Percentiles rank a stretch among this genome's conserved stretches.
Evolutionary conservation across 352 stramenopile genomes (phyloP).

Genomic region (Aphanomyces astaci): DNA sequence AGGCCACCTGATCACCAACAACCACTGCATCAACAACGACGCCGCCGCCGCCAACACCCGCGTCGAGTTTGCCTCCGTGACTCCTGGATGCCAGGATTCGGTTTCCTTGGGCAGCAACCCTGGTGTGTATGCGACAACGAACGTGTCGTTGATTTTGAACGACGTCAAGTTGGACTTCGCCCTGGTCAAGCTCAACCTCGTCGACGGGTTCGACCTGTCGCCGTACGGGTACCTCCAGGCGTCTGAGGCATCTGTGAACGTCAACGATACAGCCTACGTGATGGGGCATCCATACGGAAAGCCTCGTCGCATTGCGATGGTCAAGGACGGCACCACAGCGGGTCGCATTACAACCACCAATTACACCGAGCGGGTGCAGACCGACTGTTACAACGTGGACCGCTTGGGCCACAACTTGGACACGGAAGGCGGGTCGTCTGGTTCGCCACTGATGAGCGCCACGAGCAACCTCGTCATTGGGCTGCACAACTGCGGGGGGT

Average conservation of each 20-base stretch:
- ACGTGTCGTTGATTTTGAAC: neutral
- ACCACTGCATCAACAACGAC: slow-evolving; percentile 43
- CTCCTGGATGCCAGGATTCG: neutral
- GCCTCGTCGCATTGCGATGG: neutral
- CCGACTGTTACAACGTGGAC: slow-evolving; percentile 6
- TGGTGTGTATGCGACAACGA: neutral
- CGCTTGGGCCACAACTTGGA: slow-evolving; percentile 17
- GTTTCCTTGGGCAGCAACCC: neutral
- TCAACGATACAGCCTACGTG: neutral
- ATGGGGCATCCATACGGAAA: neutral
- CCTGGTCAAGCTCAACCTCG: slow-evolving; percentile 9
- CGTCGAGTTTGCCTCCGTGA: slow-evolving; percentile 26
- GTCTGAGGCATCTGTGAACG: neutral
- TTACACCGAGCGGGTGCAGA: neutral
- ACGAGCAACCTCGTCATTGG: no score
- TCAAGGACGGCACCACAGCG: neutral
- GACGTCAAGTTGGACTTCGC: slow-evolving; percentile 15
- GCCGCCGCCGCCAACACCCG: slow-evolving; percentile 29
- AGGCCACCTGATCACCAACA: slow-evolving; percentile 61
- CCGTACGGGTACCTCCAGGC: slow-evolving; percentile 11
- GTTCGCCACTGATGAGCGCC: slow-evolving; percentile 48
- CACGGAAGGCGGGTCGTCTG: slow-evolving; percentile 31
- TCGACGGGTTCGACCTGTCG: neutral
- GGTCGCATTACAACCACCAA: neutral
- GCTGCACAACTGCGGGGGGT: slow-evolving; percentile 63